Evolutionary conservation across 208 protist genomes (phyloP), one percentile per base, ranked within the genome.

Genomic region (Endotrypanum monterogeii): DNA sequence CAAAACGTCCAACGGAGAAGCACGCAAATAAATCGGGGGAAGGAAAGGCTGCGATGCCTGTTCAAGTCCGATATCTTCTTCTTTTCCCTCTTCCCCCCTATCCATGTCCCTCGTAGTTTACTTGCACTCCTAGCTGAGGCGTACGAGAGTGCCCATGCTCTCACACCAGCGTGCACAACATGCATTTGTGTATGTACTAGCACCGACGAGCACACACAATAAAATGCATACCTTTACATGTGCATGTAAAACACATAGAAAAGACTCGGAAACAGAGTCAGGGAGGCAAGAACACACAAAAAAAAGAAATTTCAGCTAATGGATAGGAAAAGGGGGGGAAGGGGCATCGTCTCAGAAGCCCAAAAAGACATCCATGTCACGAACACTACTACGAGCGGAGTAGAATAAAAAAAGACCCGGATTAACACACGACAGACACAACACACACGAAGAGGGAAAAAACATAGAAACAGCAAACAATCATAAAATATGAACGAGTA

Each of bases 311-410:
- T 56, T 37, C 28, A 5, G 56, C 2, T 18, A 25, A 60, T 18
- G 65, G 20, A 37, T 32, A 44, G 18, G 23, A 74, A 50, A 54
- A n/a, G 23, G 32, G 28, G 23, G n/a, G n/a, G n/a, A 39, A 25
- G 30, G 35, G 54, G 11, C 12, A 71, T 25, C 20, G n/a, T 37
- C 46, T 57, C 54, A 71, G 58, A 20, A 18, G 58, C 25, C 20
- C 50, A 3, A 11, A n/a, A 11, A 54, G 23, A 54, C 23, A 54
- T 54, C 0, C 14, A 20, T 54, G 50, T n/a, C 54, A 30, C 4
- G 32, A 62, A 66, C 69, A 62, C 41, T n/a, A 56, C n/a, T 8
- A 51, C 7, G 16, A 67, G n/a, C n/a, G n/a, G n/a, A n/a, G n/a
- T n/a, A n/a, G n/a, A n/a, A n/a, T 48, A 11, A 48, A 48, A 46